Evolutionary conservation across 2,329 filamentous ascomycete species (phyloP).

Genomic region (Stachybotrys elegans): DNA sequence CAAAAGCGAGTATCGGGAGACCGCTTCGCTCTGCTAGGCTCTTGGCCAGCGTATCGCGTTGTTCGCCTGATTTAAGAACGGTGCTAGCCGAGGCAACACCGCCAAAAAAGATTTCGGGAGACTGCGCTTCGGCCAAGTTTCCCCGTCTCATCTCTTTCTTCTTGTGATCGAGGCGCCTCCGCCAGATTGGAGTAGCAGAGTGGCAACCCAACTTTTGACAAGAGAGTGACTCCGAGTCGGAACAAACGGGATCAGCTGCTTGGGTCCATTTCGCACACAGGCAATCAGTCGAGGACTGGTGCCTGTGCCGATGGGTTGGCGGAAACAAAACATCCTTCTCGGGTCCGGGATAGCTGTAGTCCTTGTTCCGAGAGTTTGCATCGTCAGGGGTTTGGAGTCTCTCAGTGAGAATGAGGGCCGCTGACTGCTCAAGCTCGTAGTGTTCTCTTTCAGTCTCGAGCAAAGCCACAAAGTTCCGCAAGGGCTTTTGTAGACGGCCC

Average conservation of each 20-base stretch:
- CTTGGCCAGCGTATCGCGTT: not conserved
- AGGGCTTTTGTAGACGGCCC: not conserved
- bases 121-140: not conserved
- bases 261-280: not conserved
- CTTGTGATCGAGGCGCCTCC: not conserved
- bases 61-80: not conserved
- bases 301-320: not conserved
- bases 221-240: not conserved
- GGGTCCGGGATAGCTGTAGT: not conserved
- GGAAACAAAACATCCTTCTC: not conserved
- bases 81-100: not conserved
- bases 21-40: not conserved
- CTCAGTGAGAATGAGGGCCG: not conserved
- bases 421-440: not conserved
- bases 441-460: not conserved
- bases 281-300: not conserved
- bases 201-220: not conserved
- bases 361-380: not conserved
- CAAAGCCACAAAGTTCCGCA: not conserved
- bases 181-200: not conserved
- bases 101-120: not conserved
- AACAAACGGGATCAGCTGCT: not conserved
- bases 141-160: not conserved
- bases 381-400: not conserved
- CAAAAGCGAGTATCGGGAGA: not conserved